A percentile compares a stretch with the other conserved stretches of the same genome.
phyloP scores from a whole-genome alignment of 192 early-diverging fungal species.

The Coemansia sp. region DNA sequence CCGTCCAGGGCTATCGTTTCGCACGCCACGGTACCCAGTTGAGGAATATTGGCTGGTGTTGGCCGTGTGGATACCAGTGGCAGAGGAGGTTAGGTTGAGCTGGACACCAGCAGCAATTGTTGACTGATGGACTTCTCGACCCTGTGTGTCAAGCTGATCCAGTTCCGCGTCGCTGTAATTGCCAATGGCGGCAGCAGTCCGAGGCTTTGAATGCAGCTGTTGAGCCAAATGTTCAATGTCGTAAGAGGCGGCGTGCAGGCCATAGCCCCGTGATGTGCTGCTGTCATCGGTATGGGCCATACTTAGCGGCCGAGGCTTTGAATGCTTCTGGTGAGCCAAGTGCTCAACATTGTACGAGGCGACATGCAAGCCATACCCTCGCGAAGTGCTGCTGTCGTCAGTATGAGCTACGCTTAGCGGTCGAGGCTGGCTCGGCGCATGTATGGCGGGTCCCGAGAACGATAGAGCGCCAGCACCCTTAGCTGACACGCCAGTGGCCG shows the following conservation, averaged over 20 bases:
- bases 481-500: constrained; percentile 12
- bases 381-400: background rate
- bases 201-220: background rate
- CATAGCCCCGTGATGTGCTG: background rate
- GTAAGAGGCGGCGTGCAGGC: constrained; percentile 1
- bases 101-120: constrained; percentile 38
- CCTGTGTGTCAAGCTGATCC: background rate
- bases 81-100: constrained; percentile 10
- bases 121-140: constrained; percentile 19
- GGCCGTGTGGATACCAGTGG: background rate
- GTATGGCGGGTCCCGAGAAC: background rate
- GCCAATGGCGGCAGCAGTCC: background rate
- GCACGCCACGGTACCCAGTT: constrained; percentile 36
- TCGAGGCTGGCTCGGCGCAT: background rate
- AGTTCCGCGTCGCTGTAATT: constrained; percentile 13
- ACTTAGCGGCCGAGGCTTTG: background rate
- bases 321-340: too few species aligned
- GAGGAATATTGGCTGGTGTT: background rate
- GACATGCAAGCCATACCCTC: background rate
- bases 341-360: background rate
- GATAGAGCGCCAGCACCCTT: background rate
- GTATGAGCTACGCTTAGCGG: background rate
- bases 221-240: background rate
- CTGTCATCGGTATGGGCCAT: constrained; percentile 1
- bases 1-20: constrained; percentile 17